Evolutionary conservation across 2,329 filamentous ascomycete species (phyloP).

Genomic region (Nemania sp.): DNA sequence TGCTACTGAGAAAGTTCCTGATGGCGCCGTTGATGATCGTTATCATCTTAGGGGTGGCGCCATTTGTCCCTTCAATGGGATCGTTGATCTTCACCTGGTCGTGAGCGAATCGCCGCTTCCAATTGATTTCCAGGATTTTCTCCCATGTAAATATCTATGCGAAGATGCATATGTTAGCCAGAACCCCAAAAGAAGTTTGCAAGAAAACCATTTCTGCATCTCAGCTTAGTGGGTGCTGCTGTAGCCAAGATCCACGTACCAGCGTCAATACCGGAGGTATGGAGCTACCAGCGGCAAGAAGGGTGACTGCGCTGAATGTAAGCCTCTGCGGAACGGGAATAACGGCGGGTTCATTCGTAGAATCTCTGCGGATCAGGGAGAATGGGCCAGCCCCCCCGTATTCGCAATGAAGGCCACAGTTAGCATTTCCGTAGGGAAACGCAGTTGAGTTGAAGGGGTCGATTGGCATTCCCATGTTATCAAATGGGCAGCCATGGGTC

Average conservation of each 20-base stretch:
- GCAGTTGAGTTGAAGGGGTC: constrained; percentile 31
- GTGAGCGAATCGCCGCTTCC: constrained; percentile 52
- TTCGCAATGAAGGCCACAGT: constrained; percentile 55
- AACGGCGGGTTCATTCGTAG: constrained; percentile 65
- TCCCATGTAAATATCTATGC: constrained; percentile 58
- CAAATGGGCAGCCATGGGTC: constrained; percentile 48
- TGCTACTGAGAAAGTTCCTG: constrained; percentile 55
- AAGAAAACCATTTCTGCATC: too few relatives aligned
- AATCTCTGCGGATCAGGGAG: constrained; percentile 59
- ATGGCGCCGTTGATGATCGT: constrained; percentile 60
- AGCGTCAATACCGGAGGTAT: constrained; percentile 67
- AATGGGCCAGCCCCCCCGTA: constrained; percentile 48
- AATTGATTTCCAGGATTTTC: constrained; percentile 66
- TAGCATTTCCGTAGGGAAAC: constrained; percentile 50
- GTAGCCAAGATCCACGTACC: constrained; percentile 36
- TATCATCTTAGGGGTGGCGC: constrained; percentile 56
- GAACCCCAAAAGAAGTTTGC: neutral
- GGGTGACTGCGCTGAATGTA: constrained; percentile 62
- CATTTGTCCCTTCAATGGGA: constrained; percentile 58
- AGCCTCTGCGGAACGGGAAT: constrained; percentile 61
- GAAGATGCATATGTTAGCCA: constrained; percentile 1
- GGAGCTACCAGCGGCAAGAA: constrained; percentile 67
- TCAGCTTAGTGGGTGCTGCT: too few relatives aligned
- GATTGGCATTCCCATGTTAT: constrained; percentile 45
- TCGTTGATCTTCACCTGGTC: constrained; percentile 43